A percentile compares a stretch with the other conserved stretches of the same genome.
phyloP scores from a whole-genome alignment of 306 rosid genomes.

The Cotoneaster glaucophyllus region DNA sequence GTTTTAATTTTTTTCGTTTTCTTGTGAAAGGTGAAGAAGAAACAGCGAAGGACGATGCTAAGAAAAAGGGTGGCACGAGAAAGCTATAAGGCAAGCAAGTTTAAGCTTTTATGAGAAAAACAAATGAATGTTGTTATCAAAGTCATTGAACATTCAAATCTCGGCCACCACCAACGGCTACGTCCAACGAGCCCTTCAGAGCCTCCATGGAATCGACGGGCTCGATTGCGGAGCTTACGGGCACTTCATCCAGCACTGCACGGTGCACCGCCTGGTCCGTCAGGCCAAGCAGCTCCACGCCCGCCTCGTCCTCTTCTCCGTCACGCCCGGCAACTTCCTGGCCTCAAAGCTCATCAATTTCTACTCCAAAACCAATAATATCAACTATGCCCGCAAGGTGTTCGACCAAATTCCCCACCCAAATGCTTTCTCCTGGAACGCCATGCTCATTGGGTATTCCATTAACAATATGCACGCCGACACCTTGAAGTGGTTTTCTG shows the following conservation, averaged over 20 bases:
- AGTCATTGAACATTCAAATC: slow-evolving; percentile 27
- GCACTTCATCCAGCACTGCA: slow-evolving; percentile 54
- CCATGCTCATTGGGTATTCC: slow-evolving; percentile 63
- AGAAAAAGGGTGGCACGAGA: neutral
- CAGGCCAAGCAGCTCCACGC: slow-evolving; percentile 77
- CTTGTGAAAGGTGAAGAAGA: neutral
- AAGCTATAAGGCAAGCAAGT: neutral
- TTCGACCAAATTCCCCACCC: slow-evolving; percentile 52
- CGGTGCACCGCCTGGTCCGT: slow-evolving; percentile 44
- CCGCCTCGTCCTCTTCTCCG: slow-evolving; percentile 55
- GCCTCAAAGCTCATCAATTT: slow-evolving; percentile 62
- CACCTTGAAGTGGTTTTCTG: slow-evolving; percentile 43
- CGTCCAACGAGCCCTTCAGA: slow-evolving; percentile 26
- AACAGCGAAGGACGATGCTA: neutral
- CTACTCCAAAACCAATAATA: slow-evolving; percentile 42
- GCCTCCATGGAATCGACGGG: slow-evolving; percentile 12
- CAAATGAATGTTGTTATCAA: slow-evolving; percentile 42
- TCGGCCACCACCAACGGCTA: slow-evolving; percentile 2
- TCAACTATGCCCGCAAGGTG: slow-evolving; percentile 47
- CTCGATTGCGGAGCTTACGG: slow-evolving; percentile 56
- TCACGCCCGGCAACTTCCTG: slow-evolving; percentile 73
- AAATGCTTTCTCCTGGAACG: slow-evolving; percentile 71
- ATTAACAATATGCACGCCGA: slow-evolving; percentile 38
- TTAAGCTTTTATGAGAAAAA: neutral
- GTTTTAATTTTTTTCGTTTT: neutral